phyloP scores from a whole-genome alignment of 2,329 filamentous ascomycete genomes.

The Alternaria viburni region DNA sequence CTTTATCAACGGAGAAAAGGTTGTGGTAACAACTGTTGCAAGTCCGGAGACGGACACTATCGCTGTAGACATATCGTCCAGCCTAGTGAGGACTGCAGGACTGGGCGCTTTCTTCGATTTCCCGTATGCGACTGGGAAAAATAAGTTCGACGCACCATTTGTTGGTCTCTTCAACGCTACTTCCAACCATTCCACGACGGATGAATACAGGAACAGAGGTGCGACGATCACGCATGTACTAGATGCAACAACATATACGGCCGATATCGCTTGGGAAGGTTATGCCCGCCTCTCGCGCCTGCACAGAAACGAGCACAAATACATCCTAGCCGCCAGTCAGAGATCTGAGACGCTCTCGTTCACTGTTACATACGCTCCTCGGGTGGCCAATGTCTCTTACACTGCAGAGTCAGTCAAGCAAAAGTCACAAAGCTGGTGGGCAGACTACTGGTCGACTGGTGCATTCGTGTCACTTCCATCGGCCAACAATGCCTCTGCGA shows the following conservation, averaged over 20 bases:
- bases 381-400: slow-evolving; percentile 43
- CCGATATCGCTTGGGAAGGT: slow-evolving; percentile 50
- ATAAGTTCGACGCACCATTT: slow-evolving; percentile 63
- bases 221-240: slow-evolving; percentile 55
- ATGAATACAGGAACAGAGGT: slow-evolving; percentile 34
- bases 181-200: slow-evolving; percentile 51
- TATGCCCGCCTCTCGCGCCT: slow-evolving; percentile 42
- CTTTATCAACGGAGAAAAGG: slow-evolving; percentile 47
- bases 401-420: slow-evolving; percentile 31
- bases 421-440: slow-evolving; percentile 55
- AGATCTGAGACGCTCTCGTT: slow-evolving; percentile 31
- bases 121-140: slow-evolving; percentile 55
- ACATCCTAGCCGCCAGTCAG: slow-evolving; percentile 47
- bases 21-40: slow-evolving; percentile 55
- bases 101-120: slow-evolving; percentile 61
- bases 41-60: slow-evolving; percentile 57
- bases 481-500: slow-evolving; percentile 49
- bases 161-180: slow-evolving; percentile 61
- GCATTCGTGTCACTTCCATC: slow-evolving; percentile 60
- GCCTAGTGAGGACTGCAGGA: slow-evolving; percentile 46
- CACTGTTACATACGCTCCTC: slow-evolving; percentile 30
- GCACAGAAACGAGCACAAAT: slow-evolving; percentile 51
- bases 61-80: slow-evolving; percentile 53
- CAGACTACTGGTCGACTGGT: slow-evolving; percentile 57
- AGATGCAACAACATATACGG: slow-evolving; percentile 53